A percentile compares a stretch with the other conserved stretches of the same genome.
Evolutionary conservation across 805 yeast species (phyloP).

Genomic region (Wickerhamiella parazyma): DNA sequence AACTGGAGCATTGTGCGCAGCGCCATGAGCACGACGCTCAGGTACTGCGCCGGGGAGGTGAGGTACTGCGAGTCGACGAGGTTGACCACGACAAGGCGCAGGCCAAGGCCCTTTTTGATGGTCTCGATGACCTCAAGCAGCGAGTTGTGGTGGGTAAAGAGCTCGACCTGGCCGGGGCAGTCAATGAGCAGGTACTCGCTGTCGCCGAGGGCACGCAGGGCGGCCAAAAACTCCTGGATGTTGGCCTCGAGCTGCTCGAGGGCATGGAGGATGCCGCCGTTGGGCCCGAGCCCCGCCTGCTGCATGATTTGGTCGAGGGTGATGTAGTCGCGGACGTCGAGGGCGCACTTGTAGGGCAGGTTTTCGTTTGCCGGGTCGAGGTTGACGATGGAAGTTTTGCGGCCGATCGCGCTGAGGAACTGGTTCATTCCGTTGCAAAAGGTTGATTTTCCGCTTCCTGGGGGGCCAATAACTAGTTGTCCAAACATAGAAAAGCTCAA

Average conservation of each 20-base stretch:
- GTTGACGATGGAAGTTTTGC: constrained; percentile 72
- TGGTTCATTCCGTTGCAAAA: constrained; percentile 86
- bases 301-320: constrained; percentile 69
- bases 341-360: constrained; percentile 53
- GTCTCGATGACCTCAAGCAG: constrained; percentile 51
- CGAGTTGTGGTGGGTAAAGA: constrained; percentile 80
- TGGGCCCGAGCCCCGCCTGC: constrained; percentile 60
- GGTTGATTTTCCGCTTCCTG: constrained; percentile 95
- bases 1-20: constrained; percentile 85
- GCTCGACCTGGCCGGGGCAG: constrained; percentile 70
- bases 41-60: constrained; percentile 77
- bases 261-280: constrained; percentile 86
- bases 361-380: constrained; percentile 85
- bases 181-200: constrained; percentile 65
- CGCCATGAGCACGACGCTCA: constrained; percentile 66
- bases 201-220: constrained; percentile 41
- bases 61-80: constrained; percentile 71
- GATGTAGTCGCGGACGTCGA: constrained; percentile 67
- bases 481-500: constrained; percentile 41
- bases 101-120: constrained; percentile 48
- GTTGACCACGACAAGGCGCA: constrained; percentile 61
- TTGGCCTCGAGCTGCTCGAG: constrained; percentile 50
- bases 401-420: constrained; percentile 85
- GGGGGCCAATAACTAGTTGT: constrained; percentile 93
- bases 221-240: constrained; percentile 43